A percentile compares a stretch with the other conserved stretches of the same genome.
Evolutionary conservation across 2,329 filamentous ascomycete genomes (phyloP).

Genomic region (Cladosporium sp.): DNA sequence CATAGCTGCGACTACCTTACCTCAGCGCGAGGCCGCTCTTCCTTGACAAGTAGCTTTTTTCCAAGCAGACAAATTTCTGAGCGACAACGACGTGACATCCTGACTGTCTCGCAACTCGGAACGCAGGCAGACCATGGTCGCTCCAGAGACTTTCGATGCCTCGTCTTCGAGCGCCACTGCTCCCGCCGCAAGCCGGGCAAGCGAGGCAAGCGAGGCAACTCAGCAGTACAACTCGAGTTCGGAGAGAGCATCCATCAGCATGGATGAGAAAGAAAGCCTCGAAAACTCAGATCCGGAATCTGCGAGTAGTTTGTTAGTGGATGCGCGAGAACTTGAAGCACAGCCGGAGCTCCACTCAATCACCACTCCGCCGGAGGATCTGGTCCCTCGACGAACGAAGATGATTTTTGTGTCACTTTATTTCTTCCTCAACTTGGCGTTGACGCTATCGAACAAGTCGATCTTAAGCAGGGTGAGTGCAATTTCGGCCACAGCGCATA

Average conservation of each 20-base stretch:
- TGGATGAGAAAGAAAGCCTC: not conserved
- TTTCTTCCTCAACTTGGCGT: conserved; percentile 48
- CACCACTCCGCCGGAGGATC: not conserved
- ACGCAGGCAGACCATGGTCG: not conserved
- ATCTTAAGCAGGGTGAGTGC: conserved; percentile 45
- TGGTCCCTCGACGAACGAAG: not conserved
- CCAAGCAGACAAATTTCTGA: not conserved
- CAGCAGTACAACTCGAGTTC: not conserved
- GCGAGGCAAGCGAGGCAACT: not conserved
- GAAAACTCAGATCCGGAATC: not conserved
- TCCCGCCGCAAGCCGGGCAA: not conserved
- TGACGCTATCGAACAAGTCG: conserved; percentile 60
- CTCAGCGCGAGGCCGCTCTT: not conserved
- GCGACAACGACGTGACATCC: not conserved
- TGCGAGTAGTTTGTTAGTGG: not conserved
- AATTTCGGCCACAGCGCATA: not conserved
- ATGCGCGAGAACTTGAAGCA: conserved; percentile 5
- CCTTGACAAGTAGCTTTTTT: not conserved
- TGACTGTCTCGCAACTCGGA: not conserved
- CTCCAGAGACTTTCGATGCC: not conserved
- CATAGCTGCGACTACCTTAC: not conserved
- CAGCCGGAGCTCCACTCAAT: not conserved
- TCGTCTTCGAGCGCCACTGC: not conserved
- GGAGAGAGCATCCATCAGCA: not conserved
- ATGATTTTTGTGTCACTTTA: conserved; percentile 34